A percentile compares a stretch with the other conserved stretches of the same genome.
Conservation (phyloP, 768 basidiomycete species). For the Candolleomyces eurysporus region DNA sequence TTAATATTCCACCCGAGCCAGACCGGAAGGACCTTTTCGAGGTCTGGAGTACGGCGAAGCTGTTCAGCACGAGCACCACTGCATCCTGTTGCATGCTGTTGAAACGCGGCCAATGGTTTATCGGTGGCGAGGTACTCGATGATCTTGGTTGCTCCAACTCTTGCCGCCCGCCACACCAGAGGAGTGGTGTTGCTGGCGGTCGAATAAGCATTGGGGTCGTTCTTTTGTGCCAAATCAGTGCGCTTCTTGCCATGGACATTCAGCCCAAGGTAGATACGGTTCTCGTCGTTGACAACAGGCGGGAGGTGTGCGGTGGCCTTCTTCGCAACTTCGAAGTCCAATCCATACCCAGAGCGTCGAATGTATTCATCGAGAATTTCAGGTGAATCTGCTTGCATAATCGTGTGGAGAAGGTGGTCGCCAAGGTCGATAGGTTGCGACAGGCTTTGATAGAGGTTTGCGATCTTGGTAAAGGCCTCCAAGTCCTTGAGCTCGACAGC, state of each 20-base stretch:
- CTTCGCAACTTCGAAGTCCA: constrained; percentile 28
- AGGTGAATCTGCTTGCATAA: constrained; percentile 40
- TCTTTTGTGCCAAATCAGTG: constrained; percentile 47
- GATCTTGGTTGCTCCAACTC: constrained; percentile 26
- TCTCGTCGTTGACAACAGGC: constrained; percentile 31
- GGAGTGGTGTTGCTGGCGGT: constrained; percentile 14
- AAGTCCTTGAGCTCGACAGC: constrained; percentile 46
- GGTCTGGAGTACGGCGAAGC: constrained; percentile 35
- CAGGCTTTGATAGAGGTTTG: constrained; percentile 40
- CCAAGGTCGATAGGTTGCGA: constrained; percentile 27
- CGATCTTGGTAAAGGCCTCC: constrained; percentile 47
- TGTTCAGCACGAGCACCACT: constrained; percentile 41
- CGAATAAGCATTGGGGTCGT: constrained; percentile 43
- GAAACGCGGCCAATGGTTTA: constrained; percentile 49
- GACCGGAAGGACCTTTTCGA: constrained; percentile 41
- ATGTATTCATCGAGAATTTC: constrained; percentile 59
- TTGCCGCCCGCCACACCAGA: constrained; percentile 46
- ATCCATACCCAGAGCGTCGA: constrained; percentile 45
- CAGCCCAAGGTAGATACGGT: constrained; percentile 55
- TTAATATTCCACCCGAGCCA: constrained; percentile 52
- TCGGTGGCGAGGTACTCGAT: constrained; percentile 48
- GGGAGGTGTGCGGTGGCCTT: constrained; percentile 21
- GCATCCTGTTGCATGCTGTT: constrained; percentile 42
- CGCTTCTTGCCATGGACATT: constrained; percentile 66
- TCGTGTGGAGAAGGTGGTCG: constrained; percentile 16